These are phyloP conservation scores for Nitzschia sp. DNA, from an alignment of 108 stramenopile species.

Conservation along the genomic window DNA sequence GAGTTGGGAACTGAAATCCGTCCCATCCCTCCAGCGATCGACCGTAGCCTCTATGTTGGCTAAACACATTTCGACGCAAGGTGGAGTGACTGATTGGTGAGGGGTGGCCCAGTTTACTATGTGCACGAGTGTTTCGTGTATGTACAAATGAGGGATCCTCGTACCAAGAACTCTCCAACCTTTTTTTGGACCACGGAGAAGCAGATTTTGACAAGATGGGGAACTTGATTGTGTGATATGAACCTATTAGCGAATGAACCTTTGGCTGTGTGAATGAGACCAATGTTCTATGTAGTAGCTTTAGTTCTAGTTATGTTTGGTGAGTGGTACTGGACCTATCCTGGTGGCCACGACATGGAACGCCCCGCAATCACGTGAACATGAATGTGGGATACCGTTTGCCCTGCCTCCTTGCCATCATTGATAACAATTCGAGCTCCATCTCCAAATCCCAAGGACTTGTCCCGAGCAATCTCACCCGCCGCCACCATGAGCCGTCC, in stretches of 20 bases:
- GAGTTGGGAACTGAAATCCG: constrained; percentile 98
- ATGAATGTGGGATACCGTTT: constrained; percentile 94
- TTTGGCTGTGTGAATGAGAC: constrained; percentile 4
- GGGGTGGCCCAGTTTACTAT: constrained; percentile 27
- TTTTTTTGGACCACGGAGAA: constrained; percentile 18
- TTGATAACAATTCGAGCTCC: constrained; percentile 92
- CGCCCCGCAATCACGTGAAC: constrained; percentile 90
- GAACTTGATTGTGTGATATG: constrained; percentile 7
- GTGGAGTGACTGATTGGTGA: constrained; percentile 51
- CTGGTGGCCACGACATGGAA: constrained; percentile 70
- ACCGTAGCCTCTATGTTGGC: constrained; percentile 94
- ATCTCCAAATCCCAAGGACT: constrained; percentile 79
- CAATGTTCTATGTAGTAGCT: not conserved
- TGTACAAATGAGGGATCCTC: constrained; percentile 32
- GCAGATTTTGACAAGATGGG: not conserved
- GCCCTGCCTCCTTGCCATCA: constrained; percentile 90
- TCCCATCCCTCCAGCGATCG: constrained; percentile 94
- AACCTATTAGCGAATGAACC: not conserved
- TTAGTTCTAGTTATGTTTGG: not conserved
- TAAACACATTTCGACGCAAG: constrained; percentile 38
- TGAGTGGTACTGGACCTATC: constrained; percentile 11
- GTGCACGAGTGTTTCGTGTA: constrained; percentile 10
- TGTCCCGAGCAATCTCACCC: constrained; percentile 85
- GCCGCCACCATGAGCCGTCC: constrained; percentile 92
- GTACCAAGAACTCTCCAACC: constrained; percentile 59